A percentile compares a stretch with the other conserved stretches of the same genome.
These are phyloP conservation scores for Brassica cretica DNA, from an alignment of 345 rosid genomes.

Conservation along the genomic window DNA sequence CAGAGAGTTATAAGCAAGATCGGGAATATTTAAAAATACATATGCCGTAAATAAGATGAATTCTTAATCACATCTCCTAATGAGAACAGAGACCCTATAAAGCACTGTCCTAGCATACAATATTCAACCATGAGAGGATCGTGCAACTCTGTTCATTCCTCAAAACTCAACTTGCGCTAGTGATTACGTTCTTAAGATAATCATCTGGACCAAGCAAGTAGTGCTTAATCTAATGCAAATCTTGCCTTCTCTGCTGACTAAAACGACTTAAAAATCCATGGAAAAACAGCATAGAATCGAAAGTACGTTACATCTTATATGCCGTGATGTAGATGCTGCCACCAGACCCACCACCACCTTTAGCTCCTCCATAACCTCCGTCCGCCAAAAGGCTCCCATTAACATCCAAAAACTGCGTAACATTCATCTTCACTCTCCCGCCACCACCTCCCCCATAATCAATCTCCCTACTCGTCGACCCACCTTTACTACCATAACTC, in stretches of 20 bases:
- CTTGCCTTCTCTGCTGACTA: slow-evolving; percentile 7
- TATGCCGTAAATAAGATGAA: background rate
- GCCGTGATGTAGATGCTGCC: slow-evolving; percentile 81
- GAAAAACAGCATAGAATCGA: slow-evolving; percentile 23
- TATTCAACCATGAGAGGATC: slow-evolving; percentile 2
- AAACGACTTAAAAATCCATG: background rate
- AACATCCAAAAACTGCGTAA: slow-evolving; percentile 53
- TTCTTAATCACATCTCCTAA: background rate
- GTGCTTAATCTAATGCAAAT: slow-evolving; percentile 16
- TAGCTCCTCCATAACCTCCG: slow-evolving; percentile 80
- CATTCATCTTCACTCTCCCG: slow-evolving; percentile 64
- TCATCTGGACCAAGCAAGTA: slow-evolving; percentile 17
- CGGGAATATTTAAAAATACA: background rate
- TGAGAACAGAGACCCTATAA: background rate
- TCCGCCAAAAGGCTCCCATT: slow-evolving; percentile 78
- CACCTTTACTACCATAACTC: slow-evolving; percentile 92
- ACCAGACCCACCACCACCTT: slow-evolving; percentile 98
- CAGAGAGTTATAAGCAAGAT: background rate
- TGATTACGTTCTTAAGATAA: slow-evolving; percentile 1
- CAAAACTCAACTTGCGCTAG: background rate
- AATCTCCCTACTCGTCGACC: slow-evolving; percentile 77
- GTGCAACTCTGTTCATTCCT: background rate
- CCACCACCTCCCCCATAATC: slow-evolving; percentile 96
- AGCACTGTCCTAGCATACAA: slow-evolving; percentile 9
- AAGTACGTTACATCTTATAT: slow-evolving; percentile 68